Percentiles rank a stretch among this genome's conserved stretches.
Conservation (phyloP, 345 rosid genomes). For the Isatis tinctoria region DNA sequence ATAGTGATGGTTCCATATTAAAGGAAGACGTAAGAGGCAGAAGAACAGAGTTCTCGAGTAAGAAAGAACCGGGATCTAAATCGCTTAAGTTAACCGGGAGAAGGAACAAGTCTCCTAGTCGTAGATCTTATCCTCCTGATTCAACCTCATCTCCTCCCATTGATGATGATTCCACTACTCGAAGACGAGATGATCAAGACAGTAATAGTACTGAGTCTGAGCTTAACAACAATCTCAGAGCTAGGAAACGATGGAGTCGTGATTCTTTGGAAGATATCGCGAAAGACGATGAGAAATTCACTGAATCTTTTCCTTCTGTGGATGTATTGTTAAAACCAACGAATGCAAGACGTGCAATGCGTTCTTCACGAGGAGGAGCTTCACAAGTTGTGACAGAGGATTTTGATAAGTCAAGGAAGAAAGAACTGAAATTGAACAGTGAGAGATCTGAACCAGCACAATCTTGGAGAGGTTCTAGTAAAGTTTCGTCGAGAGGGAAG, state of each 20-base stretch:
- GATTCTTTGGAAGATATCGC: conserved; percentile 23
- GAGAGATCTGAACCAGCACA: conserved; percentile 18
- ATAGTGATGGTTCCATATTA: conserved; percentile 28
- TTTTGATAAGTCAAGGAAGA: neutral
- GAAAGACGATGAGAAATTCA: neutral
- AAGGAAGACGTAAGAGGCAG: conserved; percentile 19
- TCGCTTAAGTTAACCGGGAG: conserved; percentile 17
- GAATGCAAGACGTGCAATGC: conserved; percentile 12
- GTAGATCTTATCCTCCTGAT: conserved; percentile 31
- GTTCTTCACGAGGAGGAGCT: conserved; percentile 11
- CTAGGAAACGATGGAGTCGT: conserved; percentile 15
- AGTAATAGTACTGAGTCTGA: conserved; percentile 8
- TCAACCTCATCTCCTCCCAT: conserved; percentile 15
- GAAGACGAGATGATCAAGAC: neutral
- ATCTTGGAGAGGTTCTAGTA: conserved; percentile 37
- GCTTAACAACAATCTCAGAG: neutral
- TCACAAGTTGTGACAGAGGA: conserved; percentile 17
- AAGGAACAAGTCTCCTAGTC: conserved; percentile 24
- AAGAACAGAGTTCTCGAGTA: conserved; percentile 11
- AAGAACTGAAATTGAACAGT: conserved; percentile 21
- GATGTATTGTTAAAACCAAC: conserved; percentile 8
- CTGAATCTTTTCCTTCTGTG: neutral
- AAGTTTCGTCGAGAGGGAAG: conserved; percentile 49
- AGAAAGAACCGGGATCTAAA: conserved; percentile 25
- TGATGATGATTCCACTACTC: neutral